Evolutionary conservation across 805 yeast genomes (phyloP), one percentile per base, ranked within the genome.

Genomic region (Cyberlindnera japonica): DNA sequence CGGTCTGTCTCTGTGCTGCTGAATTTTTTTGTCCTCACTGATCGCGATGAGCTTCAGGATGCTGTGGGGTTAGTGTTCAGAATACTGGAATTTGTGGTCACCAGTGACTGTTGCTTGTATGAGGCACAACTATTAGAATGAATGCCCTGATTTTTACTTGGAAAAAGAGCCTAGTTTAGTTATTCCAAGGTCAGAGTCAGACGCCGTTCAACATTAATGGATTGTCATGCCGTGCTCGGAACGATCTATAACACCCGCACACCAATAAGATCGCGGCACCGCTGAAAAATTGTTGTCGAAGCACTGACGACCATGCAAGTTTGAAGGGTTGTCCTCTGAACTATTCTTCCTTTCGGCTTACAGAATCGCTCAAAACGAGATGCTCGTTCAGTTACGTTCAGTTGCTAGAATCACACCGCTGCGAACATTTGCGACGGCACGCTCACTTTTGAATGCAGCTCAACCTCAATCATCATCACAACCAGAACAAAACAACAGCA

Each of bases 321-420:
- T 15, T 27, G 16, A 31, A 13, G 12, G 15, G n/a, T 4, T n/a
- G 22, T 17, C 6, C 34, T 13, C 12, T 25, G 7, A 25, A 6
- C 28, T 25, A n/a, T 25, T 25, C 14, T 15, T 25, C 28, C 14
- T 12, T 25, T 12, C 5, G n/a, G n/a, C 12, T n/a, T n/a, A 25
- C 6, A 6, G 24, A 31, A 31, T n/a, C 24, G 13, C 34, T 20
- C 14, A 20, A 11, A 18, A 4, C 14, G 21, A 5, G 25, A 41
- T 41, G 45, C 37, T 41, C 9, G 25, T 41, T 30, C 45, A 37
- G n/a, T 31, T 41, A 6, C 30, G 38, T 15, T 32, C 38, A 33
- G 19, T 33, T 20, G 45, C 16, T 6, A 41, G 41, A 29, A 15
- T 18, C 28, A 14, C 27, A 12, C 33, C 33, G 4, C 32, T 44